A percentile compares a stretch with the other conserved stretches of the same genome.
Conservation (phyloP, 768 basidiomycete genomes). For the Russula sp. region DNA sequence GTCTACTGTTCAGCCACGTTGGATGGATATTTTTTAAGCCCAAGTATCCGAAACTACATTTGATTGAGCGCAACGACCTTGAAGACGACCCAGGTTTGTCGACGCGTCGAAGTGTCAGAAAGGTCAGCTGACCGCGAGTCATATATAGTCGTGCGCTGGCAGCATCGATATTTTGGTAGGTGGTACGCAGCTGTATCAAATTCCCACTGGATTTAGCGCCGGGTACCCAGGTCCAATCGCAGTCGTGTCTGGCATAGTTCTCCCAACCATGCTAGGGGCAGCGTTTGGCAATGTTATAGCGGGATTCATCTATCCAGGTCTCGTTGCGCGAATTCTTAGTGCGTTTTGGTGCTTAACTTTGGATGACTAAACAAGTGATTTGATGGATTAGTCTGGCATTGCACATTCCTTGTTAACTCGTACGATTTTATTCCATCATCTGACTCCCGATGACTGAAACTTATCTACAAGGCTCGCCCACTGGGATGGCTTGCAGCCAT, state of each 20-base stretch:
- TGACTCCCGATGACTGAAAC: neutral
- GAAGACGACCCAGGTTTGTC: slow-evolving; percentile 62
- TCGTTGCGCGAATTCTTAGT: slow-evolving; percentile 61
- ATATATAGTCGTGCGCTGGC: slow-evolving; percentile 61
- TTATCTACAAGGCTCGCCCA: slow-evolving; percentile 57
- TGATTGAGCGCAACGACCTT: slow-evolving; percentile 67
- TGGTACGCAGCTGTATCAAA: slow-evolving; percentile 4
- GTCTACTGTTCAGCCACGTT: slow-evolving; percentile 73
- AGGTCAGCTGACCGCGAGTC: slow-evolving; percentile 6
- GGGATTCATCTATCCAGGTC: slow-evolving; percentile 67
- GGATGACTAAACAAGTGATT: neutral
- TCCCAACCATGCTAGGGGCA: slow-evolving; percentile 56
- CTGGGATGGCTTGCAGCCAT: slow-evolving; percentile 77
- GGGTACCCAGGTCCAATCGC: slow-evolving; percentile 53
- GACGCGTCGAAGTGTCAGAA: neutral
- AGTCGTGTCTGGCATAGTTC: slow-evolving; percentile 53
- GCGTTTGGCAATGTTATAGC: slow-evolving; percentile 64
- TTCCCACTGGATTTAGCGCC: neutral
- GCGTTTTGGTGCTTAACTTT: slow-evolving; percentile 32
- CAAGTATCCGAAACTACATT: slow-evolving; percentile 55
- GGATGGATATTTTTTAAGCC: slow-evolving; percentile 87
- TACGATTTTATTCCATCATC: slow-evolving; percentile 36
- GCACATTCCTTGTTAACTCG: slow-evolving; percentile 71
- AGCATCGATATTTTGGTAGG: slow-evolving; percentile 65
- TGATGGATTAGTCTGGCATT: slow-evolving; percentile 57